Percentiles rank a stretch among this genome's conserved stretches.
Conservation (phyloP, 768 basidiomycete genomes). For the Arthromyces matolae region DNA sequence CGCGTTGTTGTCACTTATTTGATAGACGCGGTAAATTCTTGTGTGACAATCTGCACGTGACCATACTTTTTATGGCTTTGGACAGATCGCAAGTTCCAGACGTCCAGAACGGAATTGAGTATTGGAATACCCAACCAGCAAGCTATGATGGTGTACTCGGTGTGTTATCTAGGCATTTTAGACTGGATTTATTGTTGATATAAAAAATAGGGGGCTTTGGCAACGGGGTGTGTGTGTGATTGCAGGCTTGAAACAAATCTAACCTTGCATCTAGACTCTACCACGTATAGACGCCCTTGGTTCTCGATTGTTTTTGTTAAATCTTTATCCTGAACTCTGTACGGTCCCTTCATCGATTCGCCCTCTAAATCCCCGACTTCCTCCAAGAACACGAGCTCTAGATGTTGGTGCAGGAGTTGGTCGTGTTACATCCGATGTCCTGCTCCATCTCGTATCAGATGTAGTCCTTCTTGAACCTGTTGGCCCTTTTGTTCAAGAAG, state of each 20-base stretch:
- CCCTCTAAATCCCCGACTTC: conserved; percentile 33
- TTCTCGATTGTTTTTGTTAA: conserved; percentile 83
- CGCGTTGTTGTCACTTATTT: conserved; percentile 44
- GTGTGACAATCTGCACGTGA: conserved; percentile 8
- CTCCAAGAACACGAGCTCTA: conserved; percentile 59
- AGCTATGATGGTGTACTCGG: conserved; percentile 87
- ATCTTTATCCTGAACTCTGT: conserved; percentile 75
- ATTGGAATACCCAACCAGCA: conserved; percentile 83
- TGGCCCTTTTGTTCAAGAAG: conserved; percentile 69
- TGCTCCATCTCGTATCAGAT: conserved; percentile 84
- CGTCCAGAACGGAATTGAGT: conserved; percentile 74
- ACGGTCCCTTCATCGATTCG: conserved; percentile 72
- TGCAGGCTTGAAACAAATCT: conserved; percentile 16
- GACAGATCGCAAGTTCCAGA: conserved; percentile 40
- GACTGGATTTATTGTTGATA: too few species aligned
- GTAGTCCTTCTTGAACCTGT: conserved; percentile 92
- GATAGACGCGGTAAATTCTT: conserved; percentile 22
- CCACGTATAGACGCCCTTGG: conserved; percentile 89
- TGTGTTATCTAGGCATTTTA: too few species aligned
- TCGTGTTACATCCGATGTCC: conserved; percentile 82
- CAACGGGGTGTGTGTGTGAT: conserved; percentile 40
- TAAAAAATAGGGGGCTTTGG: conserved; percentile 36
- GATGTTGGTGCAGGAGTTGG: conserved; percentile 96
- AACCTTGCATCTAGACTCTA: conserved; percentile 53
- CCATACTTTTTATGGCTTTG: conserved; percentile 4